Evolutionary conservation across 768 basidiomycete species (phyloP).

Genomic region (Leccinum arenicola): DNA sequence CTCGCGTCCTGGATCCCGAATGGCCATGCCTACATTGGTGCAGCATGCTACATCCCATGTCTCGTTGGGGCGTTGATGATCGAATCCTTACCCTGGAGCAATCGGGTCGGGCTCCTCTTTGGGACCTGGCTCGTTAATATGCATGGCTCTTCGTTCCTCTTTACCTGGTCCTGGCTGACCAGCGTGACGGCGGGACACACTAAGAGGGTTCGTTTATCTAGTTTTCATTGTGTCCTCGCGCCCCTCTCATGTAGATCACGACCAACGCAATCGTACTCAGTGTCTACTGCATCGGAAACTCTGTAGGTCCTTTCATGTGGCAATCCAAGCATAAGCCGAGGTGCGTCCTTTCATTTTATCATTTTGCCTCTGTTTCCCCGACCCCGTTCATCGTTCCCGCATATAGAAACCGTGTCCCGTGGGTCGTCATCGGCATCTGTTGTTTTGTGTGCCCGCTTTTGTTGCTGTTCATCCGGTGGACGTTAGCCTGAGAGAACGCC

Average conservation of each 20-base stretch:
- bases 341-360: slow-evolving; percentile 30
- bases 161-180: slow-evolving; percentile 63
- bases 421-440: slow-evolving; percentile 21
- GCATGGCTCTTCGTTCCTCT: slow-evolving; percentile 40
- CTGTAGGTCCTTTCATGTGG: slow-evolving; percentile 80
- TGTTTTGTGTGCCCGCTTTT: too few relatives aligned
- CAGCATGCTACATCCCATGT: slow-evolving; percentile 62
- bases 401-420: too few relatives aligned
- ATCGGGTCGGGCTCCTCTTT: slow-evolving; percentile 66
- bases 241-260: slow-evolving; percentile 15
- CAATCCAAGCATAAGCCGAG: slow-evolving; percentile 62
- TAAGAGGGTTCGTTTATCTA: slow-evolving; percentile 38
- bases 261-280: slow-evolving; percentile 70
- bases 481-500: slow-evolving; percentile 44
- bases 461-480: too few relatives aligned
- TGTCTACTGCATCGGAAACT: slow-evolving; percentile 66
- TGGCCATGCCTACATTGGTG: slow-evolving; percentile 58
- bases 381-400: too few relatives aligned
- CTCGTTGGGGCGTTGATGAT: slow-evolving; percentile 60
- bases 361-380: too few relatives aligned
- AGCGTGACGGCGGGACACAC: slow-evolving; percentile 70
- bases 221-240: neutral
- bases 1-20: slow-evolving; percentile 56
- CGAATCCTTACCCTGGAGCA: slow-evolving; percentile 59
- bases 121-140: slow-evolving; percentile 38